Evolutionary conservation across 192 early-diverging fungal species (phyloP).

Genomic region (Entrophospora sp.): DNA sequence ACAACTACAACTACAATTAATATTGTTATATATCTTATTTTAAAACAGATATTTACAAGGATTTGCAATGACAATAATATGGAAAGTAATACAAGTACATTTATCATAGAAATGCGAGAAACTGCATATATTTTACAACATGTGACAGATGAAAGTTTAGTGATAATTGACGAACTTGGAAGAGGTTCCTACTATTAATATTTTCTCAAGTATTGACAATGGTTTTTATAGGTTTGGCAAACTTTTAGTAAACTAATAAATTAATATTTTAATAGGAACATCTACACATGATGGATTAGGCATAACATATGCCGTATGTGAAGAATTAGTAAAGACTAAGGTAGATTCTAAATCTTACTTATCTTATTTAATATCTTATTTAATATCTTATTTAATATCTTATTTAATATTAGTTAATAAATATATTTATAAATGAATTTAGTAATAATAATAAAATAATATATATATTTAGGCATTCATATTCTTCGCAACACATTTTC

Average conservation of each 20-base stretch:
- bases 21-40: not conserved
- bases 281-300: slow-evolving; percentile 62
- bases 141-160: slow-evolving; percentile 55
- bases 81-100: slow-evolving; percentile 58
- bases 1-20: too few species aligned
- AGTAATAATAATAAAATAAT: too few species aligned
- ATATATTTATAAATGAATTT: too few species aligned
- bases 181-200: slow-evolving; percentile 43
- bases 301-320: slow-evolving; percentile 64
- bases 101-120: slow-evolving; percentile 85
- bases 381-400: too few species aligned
- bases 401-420: too few species aligned
- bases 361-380: too few species aligned
- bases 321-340: slow-evolving; percentile 47
- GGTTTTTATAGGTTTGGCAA: too few species aligned
- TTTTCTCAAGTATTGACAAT: too few species aligned
- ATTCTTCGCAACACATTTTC: slow-evolving; percentile 76
- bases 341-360: not conserved
- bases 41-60: slow-evolving; percentile 55
- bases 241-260: too few species aligned
- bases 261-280: slow-evolving; percentile 49
- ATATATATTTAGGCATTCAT: slow-evolving; percentile 55
- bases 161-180: slow-evolving; percentile 91
- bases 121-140: slow-evolving; percentile 72
- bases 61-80: slow-evolving; percentile 64